Base-by-base conservation (phyloP, 495 filamentous ascomycete genomes). In the Annulohypoxylon bovei region DNA sequence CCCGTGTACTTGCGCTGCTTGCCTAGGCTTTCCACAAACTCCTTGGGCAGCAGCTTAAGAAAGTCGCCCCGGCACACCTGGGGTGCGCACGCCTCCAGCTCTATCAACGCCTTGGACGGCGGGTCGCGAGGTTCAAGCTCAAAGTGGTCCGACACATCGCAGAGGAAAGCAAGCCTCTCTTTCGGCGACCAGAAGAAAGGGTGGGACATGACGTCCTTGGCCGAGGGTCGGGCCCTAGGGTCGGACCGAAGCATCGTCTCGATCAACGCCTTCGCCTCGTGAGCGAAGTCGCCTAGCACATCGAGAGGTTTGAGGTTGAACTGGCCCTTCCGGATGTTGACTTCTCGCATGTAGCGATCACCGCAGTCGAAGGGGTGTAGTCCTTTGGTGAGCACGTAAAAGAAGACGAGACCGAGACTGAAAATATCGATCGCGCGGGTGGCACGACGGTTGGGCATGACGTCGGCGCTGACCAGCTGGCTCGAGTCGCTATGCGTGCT, bases 341-440 rank as follows among this genome's bases (percentile, higher is more conserved):
- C 90, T 79, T 99, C 95, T 25, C 95, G 90, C 87, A 97, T 95
- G 80, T 92, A 98, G 49, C 93, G 89, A 71, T 95, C 93, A 55
- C 92, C 90, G 73, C 93, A 94, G 75, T 97, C 95, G 75, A 95
- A 99, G 1, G 96, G 95, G 80, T 99, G 95, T n/a, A 83, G 84
- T 39, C 95, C 95, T 60, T 90, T 87, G 2, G 96, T 97, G 35
- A 98, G 85, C 56, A 98, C 93, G 72, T 97, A 99, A 79, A 93
- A 98, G 81, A 97, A 98, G 50, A 98, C 94, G 47, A 97, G 93
- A 6, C 95, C 95, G 27, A 98, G 85, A 2, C 93, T 95, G 81
- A 98, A 99, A 28, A 98, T 96, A 76, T 99, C 95, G 71, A 98
- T 97, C 22, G 95, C 91, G 4, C 95, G 89, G 25, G 96, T 99